Evolutionary conservation across 108 stramenopile species (phyloP).

Genomic region (Cyclotella kingstonii): DNA sequence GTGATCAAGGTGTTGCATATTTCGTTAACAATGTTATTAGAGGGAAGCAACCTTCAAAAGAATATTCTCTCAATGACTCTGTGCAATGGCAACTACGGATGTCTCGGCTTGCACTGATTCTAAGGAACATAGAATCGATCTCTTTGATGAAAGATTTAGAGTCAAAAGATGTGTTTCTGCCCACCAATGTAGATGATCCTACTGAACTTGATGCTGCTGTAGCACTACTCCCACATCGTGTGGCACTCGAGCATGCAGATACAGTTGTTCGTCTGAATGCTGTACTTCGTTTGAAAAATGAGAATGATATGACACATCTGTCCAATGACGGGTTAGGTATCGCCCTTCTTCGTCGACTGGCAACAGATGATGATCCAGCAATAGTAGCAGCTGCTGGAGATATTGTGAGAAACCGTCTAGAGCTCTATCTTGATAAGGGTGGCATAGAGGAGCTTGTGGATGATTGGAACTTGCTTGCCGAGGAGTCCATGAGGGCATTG

Average conservation of each 20-base stretch:
- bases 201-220: slow-evolving; percentile 9
- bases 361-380: slow-evolving; percentile 47
- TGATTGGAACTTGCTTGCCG: slow-evolving; percentile 24
- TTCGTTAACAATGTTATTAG: slow-evolving; percentile 16
- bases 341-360: slow-evolving; percentile 61
- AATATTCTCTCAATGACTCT: neutral
- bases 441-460: slow-evolving; percentile 8
- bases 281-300: slow-evolving; percentile 41
- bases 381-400: slow-evolving; percentile 59
- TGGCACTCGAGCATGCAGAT: slow-evolving; percentile 75
- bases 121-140: slow-evolving; percentile 15
- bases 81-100: neutral
- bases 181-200: neutral
- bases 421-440: slow-evolving; percentile 4
- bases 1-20: slow-evolving; percentile 42
- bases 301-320: slow-evolving; percentile 20
- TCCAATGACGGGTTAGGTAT: slow-evolving; percentile 35
- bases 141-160: neutral
- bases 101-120: slow-evolving; percentile 30
- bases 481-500: slow-evolving; percentile 28
- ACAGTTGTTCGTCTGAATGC: slow-evolving; percentile 59
- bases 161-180: neutral
- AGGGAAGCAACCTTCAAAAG: neutral
- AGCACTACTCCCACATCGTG: slow-evolving; percentile 56
- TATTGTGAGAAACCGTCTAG: slow-evolving; percentile 36